phyloP scores from a whole-genome alignment of 2,329 filamentous ascomycete species.

The Acrodontium crateriforme region DNA sequence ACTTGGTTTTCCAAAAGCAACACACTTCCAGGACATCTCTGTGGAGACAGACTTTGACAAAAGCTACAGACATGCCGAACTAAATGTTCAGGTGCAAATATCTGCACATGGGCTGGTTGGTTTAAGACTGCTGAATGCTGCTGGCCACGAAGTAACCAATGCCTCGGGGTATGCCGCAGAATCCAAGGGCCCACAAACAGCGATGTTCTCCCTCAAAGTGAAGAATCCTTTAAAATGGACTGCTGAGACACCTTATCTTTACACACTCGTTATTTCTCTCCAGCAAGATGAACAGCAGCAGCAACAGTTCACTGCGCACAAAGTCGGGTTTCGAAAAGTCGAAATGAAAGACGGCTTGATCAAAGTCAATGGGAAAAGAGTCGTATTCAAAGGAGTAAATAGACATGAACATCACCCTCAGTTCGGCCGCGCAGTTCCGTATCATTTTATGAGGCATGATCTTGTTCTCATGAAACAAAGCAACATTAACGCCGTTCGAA shows the following conservation, averaged over 20 bases:
- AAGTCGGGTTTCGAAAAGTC: slow-evolving; percentile 49
- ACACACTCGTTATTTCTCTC: slow-evolving; percentile 30
- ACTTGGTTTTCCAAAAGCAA: slow-evolving; percentile 38
- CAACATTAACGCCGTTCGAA: slow-evolving; percentile 58
- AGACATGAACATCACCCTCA: slow-evolving; percentile 57
- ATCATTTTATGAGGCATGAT: slow-evolving; percentile 48
- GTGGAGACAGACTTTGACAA: slow-evolving; percentile 39
- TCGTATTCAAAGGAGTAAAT: slow-evolving; percentile 52
- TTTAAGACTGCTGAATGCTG: neutral
- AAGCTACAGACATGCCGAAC: slow-evolving; percentile 35
- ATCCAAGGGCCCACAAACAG: neutral
- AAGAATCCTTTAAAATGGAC: slow-evolving; percentile 49
- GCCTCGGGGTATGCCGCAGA: neutral
- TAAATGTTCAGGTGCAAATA: slow-evolving; percentile 34
- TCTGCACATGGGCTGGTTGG: slow-evolving; percentile 22
- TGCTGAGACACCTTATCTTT: slow-evolving; percentile 51
- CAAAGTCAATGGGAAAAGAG: slow-evolving; percentile 47
- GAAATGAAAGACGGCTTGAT: slow-evolving; percentile 48
- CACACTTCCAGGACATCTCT: slow-evolving; percentile 44
- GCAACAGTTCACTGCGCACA: slow-evolving; percentile 35
- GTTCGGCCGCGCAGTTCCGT: slow-evolving; percentile 48
- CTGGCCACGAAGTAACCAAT: neutral
- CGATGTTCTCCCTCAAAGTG: slow-evolving; percentile 22
- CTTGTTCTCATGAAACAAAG: slow-evolving; percentile 54
- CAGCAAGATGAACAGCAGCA: slow-evolving; percentile 6